Evolutionary conservation across 1,284 basidiomycete species (phyloP).

Genomic region (Inonotus hispidus): DNA sequence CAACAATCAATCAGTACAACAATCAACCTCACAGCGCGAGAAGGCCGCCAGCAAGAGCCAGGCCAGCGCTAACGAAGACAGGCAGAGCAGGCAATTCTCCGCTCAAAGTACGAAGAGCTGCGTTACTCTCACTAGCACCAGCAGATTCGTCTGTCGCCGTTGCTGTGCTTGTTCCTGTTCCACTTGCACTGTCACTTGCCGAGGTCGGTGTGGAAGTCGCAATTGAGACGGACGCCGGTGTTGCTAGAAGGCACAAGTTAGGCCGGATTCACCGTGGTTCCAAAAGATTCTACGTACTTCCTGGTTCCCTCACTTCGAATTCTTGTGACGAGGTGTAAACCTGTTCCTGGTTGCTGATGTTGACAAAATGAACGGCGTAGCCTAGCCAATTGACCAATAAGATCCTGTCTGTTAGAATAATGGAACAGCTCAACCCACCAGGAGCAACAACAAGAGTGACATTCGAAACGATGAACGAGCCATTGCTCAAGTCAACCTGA

Average conservation of each 20-base stretch:
- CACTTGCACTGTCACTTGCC: constrained; percentile 7
- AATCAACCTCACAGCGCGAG: constrained; percentile 11
- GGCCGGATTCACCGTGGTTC: not conserved
- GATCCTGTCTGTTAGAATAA: not conserved
- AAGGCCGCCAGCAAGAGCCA: constrained; percentile 17
- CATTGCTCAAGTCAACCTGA: constrained; percentile 29
- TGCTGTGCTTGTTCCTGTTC: constrained; percentile 10
- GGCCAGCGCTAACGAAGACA: constrained; percentile 10
- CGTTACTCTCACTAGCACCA: not conserved
- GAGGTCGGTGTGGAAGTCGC: constrained; percentile 14
- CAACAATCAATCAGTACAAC: not conserved
- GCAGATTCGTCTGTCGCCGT: not conserved
- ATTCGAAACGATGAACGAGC: constrained; percentile 30
- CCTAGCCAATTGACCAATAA: constrained; percentile 19
- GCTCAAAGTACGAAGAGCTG: constrained; percentile 4
- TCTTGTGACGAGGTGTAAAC: constrained; percentile 36
- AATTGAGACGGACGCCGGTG: constrained; percentile 13
- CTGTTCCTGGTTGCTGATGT: constrained; percentile 35
- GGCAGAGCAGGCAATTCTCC: constrained; percentile 10
- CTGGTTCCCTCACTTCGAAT: constrained; percentile 35
- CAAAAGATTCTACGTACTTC: constrained; percentile 28
- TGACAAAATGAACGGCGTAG: constrained; percentile 41
- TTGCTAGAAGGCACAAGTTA: constrained; percentile 1
- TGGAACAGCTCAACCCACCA: constrained; percentile 12
- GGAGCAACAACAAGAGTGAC: constrained; percentile 32